Evolutionary conservation across 2,329 filamentous ascomycete species (phyloP).

Genomic region (Corinectria fuckeliana): DNA sequence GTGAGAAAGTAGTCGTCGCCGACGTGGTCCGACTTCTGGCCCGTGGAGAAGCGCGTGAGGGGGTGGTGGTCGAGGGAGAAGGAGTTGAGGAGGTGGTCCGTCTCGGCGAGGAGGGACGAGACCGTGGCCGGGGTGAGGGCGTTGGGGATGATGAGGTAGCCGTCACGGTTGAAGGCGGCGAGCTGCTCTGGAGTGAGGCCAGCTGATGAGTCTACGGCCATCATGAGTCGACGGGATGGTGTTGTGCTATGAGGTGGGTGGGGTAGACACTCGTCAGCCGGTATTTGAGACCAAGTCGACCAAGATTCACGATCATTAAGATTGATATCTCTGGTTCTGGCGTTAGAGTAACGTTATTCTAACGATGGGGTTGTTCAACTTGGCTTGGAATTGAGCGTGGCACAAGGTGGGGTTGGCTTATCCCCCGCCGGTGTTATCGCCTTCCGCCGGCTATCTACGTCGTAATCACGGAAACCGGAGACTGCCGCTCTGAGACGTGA

Average conservation of each 20-base stretch:
- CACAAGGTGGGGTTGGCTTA: slow-evolving; percentile 27
- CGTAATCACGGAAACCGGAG: slow-evolving; percentile 13
- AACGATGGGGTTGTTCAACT: slow-evolving; percentile 10
- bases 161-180: slow-evolving; percentile 76
- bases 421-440: slow-evolving; percentile 31
- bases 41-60: slow-evolving; percentile 92
- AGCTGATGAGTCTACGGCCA: slow-evolving; percentile 24
- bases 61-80: slow-evolving; percentile 87
- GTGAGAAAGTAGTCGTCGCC: slow-evolving; percentile 94
- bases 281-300: neutral
- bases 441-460: slow-evolving; percentile 19
- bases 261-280: neutral
- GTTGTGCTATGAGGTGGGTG: neutral
- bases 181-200: slow-evolving; percentile 78
- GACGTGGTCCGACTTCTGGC: slow-evolving; percentile 76
- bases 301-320: neutral
- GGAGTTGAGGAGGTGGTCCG: slow-evolving; percentile 72
- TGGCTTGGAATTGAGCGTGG: slow-evolving; percentile 18
- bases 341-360: slow-evolving; percentile 4
- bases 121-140: slow-evolving; percentile 74
- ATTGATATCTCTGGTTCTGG: slow-evolving; percentile 2
- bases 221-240: slow-evolving; percentile 1
- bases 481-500: neutral
- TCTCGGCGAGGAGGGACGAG: slow-evolving; percentile 73
- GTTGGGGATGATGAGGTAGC: slow-evolving; percentile 86